phyloP scores from a whole-genome alignment of 306 rosid species.

The Quercus robur region DNA sequence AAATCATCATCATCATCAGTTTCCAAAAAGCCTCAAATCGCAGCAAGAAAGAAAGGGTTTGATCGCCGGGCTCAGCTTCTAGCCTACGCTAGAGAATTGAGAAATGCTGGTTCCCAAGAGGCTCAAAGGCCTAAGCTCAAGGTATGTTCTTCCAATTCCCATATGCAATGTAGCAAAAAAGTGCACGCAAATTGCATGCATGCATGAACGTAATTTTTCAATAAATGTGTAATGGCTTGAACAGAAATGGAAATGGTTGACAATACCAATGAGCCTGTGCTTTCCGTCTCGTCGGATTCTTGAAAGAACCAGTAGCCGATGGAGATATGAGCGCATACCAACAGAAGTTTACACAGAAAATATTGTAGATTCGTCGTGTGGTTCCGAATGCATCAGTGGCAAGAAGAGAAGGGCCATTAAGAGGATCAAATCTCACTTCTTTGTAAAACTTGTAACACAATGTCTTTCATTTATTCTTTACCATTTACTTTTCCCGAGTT shows the following conservation, averaged over 20 bases:
- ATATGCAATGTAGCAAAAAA: neutral
- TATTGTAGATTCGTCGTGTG: neutral
- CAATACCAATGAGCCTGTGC: neutral
- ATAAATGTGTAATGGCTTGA: neutral
- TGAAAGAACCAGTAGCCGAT: neutral
- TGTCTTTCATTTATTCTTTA: neutral
- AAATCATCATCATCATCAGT: neutral
- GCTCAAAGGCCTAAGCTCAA: neutral
- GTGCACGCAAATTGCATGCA: neutral
- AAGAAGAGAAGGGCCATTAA: neutral
- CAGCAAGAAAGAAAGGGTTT: neutral
- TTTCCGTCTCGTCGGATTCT: neutral
- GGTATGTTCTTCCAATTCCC: neutral
- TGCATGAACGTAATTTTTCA: neutral
- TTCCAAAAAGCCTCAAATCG: neutral
- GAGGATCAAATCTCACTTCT: neutral
- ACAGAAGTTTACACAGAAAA: neutral
- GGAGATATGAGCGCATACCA: neutral
- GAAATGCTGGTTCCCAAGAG: neutral
- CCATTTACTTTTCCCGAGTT: neutral
- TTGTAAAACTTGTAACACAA: neutral
- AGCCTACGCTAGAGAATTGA: neutral
- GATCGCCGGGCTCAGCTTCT: conserved; percentile 4
- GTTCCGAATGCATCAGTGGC: neutral
- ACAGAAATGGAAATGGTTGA: neutral